Base-by-base conservation (phyloP, 2,329 filamentous ascomycete genomes). In the Septoria petroselini region DNA sequence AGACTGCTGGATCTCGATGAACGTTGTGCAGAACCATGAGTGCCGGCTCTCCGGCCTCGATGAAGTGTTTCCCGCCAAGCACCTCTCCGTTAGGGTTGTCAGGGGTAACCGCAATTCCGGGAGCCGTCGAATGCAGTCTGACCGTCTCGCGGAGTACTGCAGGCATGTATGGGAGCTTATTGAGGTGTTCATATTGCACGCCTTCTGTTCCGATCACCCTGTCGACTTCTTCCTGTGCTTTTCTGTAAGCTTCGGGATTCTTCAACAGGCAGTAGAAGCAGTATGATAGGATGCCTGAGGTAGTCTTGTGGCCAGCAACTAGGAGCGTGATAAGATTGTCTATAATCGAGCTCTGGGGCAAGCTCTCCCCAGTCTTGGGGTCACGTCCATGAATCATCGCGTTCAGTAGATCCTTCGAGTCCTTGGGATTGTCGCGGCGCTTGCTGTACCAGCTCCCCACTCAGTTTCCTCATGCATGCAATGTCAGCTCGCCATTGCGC, bases 281-380 rank as follows among this genome's bases (percentile, higher is more conserved):
- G 61, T 86, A 88, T 0, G 82, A 79, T 9, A 89, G 65, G 12
- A 84, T 68, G 2, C 84, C 84, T 1, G 82, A 81, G 0, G 85
- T 85, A 0, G 86, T 90, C 59, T 88, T 85, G 54, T 87, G 84
- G 2, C 55, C 54, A 6, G 83, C 83, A 59, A 85, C 82, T 7
- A 88, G 67, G 57, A 88, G 88, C 0, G 84, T 88, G 51, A 65
- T 59, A 69, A 89, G 80, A 56, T 89, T 86, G 63, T 84, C 76
- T 12, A 80, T 76, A 54, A 88, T 85, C 41, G 74, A 79, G 3
- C 77, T 72, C 52, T 86, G 82, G 1, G 72, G 76, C 57, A 89
- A 70, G n/a, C 75, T 76, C 58, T 83, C 72, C 9, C 84, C 83
- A 3, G 84, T 88, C 67, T 81, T 78, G 1, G 81, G 76, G 62